Base-by-base conservation (phyloP, 495 filamentous ascomycete genomes). In the Viridothelium virens region DNA sequence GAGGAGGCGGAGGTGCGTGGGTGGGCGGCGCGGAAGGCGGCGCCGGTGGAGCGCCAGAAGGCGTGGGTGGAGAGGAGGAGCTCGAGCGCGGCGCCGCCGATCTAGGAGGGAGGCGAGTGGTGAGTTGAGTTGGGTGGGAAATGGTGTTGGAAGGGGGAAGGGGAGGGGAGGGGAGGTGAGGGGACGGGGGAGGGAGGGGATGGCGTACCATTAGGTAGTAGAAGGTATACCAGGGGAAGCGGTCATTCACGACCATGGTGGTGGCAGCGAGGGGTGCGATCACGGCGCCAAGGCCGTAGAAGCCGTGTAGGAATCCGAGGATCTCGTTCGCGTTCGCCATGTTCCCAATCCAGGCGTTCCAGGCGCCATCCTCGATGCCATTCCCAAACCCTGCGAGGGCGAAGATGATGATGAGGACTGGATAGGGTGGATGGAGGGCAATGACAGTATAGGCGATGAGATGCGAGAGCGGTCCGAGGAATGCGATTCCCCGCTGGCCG, bases 401-500 rank as follows among this genome's bases (percentile, higher is more conserved):
- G 70, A 84, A 83, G 59, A 84, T 74, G 67, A 85, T 71, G 7
- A 86, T 79, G 7, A 88, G 75, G 0, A 83, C 85, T 0, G 84
- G 83, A 65, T 84, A 87, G 0, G 83, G 84, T 1, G 85, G 85
- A 66, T 87, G 86, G 0, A 82, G 39, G 47, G 78, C 77, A 69
- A 86, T 83, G 71, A 89, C 76, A 46, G 84, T 74, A 69, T 85
- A 87, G 36, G 89, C 82, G 14, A 89, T 70, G 4, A 93, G 68
- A 65, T 89, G 87, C 73, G 83, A 88, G 1, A 74, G 63, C 0
- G 90, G 88, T 1, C 77, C 85, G 16, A 93, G 75, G 56, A 89
- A 64, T 38, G 89, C 89, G 2, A 93, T 83, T 12, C 91, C 91
- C 0, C 86, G 85, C 59, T 91, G 91, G 16, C 91, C 91, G 63